Conservation (phyloP, 1,139 yeast species). For the Taphrina confusa region DNA sequence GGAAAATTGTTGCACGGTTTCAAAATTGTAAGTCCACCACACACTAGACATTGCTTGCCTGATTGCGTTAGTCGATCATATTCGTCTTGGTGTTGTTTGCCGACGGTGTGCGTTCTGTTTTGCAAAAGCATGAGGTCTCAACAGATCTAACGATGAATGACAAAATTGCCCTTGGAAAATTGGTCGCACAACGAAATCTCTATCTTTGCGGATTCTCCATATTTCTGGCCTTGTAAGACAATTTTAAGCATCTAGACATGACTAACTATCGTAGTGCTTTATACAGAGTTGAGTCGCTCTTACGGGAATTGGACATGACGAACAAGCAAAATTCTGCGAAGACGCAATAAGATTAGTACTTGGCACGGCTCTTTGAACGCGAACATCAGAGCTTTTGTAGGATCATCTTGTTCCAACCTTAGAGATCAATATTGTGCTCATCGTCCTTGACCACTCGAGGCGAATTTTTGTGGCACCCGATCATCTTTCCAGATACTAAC, state of each 20-base stretch:
- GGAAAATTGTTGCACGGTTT: slow-evolving; percentile 28
- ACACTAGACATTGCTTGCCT: too few species aligned
- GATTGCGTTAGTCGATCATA: slow-evolving; percentile 21
- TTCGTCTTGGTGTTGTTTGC: slow-evolving; percentile 25
- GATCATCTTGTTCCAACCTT: too few species aligned
- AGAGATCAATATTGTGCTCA: too few species aligned
- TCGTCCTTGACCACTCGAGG: too few species aligned
- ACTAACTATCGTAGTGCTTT: slow-evolving; percentile 10
- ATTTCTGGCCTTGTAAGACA: slow-evolving; percentile 25
- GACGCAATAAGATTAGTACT: background rate
- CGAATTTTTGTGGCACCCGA: too few species aligned
- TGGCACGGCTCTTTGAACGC: background rate
- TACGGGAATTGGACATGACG: slow-evolving; percentile 16
- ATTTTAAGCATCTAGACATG: background rate
- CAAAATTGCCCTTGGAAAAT: slow-evolving; percentile 21
- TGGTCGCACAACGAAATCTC: slow-evolving; percentile 28
- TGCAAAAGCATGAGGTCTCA: slow-evolving; percentile 24
- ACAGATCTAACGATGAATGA: slow-evolving; percentile 29
- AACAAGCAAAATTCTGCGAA: slow-evolving; percentile 2
- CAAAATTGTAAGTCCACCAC: slow-evolving; percentile 17
- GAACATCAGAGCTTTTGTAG: background rate
- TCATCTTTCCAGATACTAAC: too few species aligned
- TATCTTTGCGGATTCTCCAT: slow-evolving; percentile 31
- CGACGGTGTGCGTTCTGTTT: slow-evolving; percentile 26
- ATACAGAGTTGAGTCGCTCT: slow-evolving; percentile 4